Conservation (phyloP, 2,329 filamentous ascomycete genomes). For the Grosmannia huntii region DNA sequence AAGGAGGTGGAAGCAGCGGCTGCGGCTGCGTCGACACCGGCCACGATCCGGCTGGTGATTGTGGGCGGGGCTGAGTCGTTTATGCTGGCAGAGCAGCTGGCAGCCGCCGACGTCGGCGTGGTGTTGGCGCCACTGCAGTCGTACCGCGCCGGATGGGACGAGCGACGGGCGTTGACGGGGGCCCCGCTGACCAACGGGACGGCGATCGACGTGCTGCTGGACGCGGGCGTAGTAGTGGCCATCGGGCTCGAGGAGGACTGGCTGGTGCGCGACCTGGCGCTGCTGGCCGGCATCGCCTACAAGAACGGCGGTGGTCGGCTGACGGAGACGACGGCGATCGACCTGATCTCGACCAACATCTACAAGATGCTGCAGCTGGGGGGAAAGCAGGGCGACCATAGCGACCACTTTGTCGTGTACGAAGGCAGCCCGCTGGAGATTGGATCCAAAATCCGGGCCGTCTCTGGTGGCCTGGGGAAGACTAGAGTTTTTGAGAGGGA, state of each 20-base stretch:
- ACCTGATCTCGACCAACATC: conserved; percentile 43
- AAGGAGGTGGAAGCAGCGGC: conserved; percentile 32
- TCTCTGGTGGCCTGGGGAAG: conserved; percentile 30
- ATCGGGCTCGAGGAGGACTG: conserved; percentile 51
- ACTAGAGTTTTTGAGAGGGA: conserved; percentile 20
- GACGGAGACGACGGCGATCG: conserved; percentile 40
- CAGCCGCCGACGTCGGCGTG: conserved; percentile 41
- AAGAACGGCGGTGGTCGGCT: conserved; percentile 44
- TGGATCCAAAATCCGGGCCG: conserved; percentile 39
- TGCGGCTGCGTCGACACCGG: conserved; percentile 16
- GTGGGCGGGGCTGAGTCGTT: conserved; percentile 51
- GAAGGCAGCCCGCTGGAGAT: conserved; percentile 52
- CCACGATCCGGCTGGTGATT: conserved; percentile 37
- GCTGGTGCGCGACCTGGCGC: conserved; percentile 44
- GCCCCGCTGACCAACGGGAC: conserved; percentile 56
- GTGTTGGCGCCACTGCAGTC: conserved; percentile 47
- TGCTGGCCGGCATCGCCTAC: conserved; percentile 47
- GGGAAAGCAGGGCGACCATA: conserved; percentile 13
- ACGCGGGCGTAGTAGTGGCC: conserved; percentile 44
- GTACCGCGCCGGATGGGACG: conserved; percentile 43
- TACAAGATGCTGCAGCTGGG: conserved; percentile 42
- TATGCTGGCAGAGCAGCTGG: conserved; percentile 45
- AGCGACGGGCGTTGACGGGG: conserved; percentile 47
- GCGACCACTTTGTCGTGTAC: conserved; percentile 44
- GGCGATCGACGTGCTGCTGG: conserved; percentile 41